phyloP scores from a whole-genome alignment of 1,139 yeast genomes.

The Tardiomyces blankii region DNA sequence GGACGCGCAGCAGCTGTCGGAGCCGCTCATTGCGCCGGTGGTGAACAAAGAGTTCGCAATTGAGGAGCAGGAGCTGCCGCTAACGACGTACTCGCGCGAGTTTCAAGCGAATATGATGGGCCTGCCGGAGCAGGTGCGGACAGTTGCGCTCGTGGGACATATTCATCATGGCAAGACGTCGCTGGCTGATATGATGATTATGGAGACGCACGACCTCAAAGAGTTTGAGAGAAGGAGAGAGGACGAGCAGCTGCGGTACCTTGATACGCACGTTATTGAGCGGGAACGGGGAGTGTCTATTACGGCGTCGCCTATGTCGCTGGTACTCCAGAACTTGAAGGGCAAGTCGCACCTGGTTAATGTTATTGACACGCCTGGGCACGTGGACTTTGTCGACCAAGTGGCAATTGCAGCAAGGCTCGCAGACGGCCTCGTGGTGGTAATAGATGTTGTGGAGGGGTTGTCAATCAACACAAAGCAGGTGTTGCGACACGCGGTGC shows the following conservation, averaged over 20 bases:
- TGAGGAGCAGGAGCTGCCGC: constrained; percentile 46
- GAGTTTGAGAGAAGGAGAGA: constrained; percentile 7
- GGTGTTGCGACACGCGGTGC: constrained; percentile 39
- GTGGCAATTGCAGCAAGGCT: constrained; percentile 44
- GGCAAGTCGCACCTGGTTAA: constrained; percentile 51
- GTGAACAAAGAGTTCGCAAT: constrained; percentile 34
- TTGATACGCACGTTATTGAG: constrained; percentile 65
- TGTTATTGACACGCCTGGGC: constrained; percentile 86
- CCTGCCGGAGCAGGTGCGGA: constrained; percentile 59
- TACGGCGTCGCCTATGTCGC: constrained; percentile 49
- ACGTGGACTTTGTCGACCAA: constrained; percentile 73
- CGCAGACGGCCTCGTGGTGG: constrained; percentile 56
- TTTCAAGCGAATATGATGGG: constrained; percentile 43
- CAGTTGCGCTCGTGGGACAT: constrained; percentile 74
- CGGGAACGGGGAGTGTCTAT: constrained; percentile 59
- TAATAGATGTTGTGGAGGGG: constrained; percentile 84
- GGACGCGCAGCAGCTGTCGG: constrained; percentile 42
- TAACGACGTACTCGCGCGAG: constrained; percentile 48
- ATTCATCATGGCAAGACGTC: constrained; percentile 85
- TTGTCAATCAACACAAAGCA: constrained; percentile 42
- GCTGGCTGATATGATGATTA: constrained; percentile 56
- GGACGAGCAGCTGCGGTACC: constrained; percentile 43
- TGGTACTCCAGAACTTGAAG: constrained; percentile 45
- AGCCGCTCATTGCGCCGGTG: constrained; percentile 59
- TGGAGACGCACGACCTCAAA: constrained; percentile 42